Percentiles rank a stretch among this genome's conserved stretches.
phyloP scores from a whole-genome alignment of 2,329 filamentous ascomycete genomes.

The Cercospora zeae-maydis region DNA sequence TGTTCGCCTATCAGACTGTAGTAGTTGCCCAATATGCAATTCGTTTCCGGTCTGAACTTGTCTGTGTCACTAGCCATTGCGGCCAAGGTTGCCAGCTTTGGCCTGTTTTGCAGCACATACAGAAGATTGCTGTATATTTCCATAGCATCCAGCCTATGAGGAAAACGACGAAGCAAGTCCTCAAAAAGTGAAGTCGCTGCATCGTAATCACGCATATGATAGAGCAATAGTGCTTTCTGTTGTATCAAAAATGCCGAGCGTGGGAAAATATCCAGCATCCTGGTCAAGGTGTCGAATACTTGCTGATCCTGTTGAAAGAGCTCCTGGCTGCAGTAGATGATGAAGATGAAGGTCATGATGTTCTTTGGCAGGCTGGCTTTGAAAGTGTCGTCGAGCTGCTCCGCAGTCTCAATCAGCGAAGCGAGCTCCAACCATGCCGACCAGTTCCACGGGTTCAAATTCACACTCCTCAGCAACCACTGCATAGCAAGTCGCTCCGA shows the following conservation, averaged over 20 bases:
- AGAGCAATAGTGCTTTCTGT: conserved; percentile 80
- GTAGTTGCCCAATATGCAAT: conserved; percentile 95
- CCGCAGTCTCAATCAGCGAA: conserved; percentile 69
- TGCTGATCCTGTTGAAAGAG: conserved; percentile 80
- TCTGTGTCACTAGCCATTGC: conserved; percentile 88
- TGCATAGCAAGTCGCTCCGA: conserved; percentile 81
- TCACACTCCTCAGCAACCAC: conserved; percentile 83
- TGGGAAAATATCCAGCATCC: conserved; percentile 81
- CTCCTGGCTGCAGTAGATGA: conserved; percentile 84
- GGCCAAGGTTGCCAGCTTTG: conserved; percentile 87
- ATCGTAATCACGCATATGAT: conserved; percentile 79
- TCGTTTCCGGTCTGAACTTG: conserved; percentile 94
- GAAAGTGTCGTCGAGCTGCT: conserved; percentile 62
- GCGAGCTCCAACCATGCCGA: conserved; percentile 93
- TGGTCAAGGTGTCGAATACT: conserved; percentile 69
- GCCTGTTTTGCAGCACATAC: conserved; percentile 83
- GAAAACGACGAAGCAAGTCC: conserved; percentile 60
- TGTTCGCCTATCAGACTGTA: conserved; percentile 92
- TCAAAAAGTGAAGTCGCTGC: conserved; percentile 49
- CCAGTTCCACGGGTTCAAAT: conserved; percentile 93
- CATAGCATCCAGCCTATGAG: conserved; percentile 75
- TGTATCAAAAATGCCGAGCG: conserved; percentile 85
- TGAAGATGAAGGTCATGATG: conserved; percentile 90
- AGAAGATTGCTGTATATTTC: conserved; percentile 98
- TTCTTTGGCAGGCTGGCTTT: conserved; percentile 71